Percentiles rank a stretch among this genome's conserved stretches.
Conservation (phyloP, 129 eudicot species). For the Flaveria ramosissima region DNA sequence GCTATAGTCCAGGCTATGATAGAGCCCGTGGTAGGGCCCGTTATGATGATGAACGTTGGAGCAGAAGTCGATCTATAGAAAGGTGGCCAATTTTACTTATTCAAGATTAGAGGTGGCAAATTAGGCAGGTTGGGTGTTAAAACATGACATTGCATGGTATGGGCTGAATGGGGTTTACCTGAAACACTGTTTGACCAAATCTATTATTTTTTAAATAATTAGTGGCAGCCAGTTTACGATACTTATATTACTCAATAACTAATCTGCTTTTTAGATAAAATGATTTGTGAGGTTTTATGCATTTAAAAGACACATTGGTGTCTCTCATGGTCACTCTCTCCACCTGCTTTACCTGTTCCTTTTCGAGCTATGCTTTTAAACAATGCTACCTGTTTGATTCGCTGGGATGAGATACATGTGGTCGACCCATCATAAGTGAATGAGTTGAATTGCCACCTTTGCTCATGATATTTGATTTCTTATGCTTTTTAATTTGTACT, state of each 20-base stretch:
- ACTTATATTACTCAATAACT: neutral
- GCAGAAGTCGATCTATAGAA: slow-evolving; percentile 50
- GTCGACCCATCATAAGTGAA: neutral
- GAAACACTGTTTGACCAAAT: neutral
- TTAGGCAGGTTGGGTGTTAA: neutral
- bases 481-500: too few species aligned
- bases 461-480: neutral
- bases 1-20: slow-evolving; percentile 54
- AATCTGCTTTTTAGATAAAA: neutral
- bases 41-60: slow-evolving; percentile 51
- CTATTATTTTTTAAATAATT: neutral
- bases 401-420: too few species aligned
- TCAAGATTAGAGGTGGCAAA: neutral
- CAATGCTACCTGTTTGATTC: too few species aligned
- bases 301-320: too few species aligned
- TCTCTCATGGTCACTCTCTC: too few species aligned
- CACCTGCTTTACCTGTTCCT: too few species aligned
- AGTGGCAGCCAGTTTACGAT: neutral
- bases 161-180: neutral
- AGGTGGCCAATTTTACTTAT: slow-evolving; percentile 38
- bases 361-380: too few species aligned
- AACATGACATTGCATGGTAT: neutral
- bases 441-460: neutral
- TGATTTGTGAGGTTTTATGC: neutral
- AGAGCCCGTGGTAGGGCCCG: slow-evolving; percentile 50